Evolutionary conservation across 257 asterid genomes (phyloP).

Genomic region (Haberlea rhodopensis): DNA sequence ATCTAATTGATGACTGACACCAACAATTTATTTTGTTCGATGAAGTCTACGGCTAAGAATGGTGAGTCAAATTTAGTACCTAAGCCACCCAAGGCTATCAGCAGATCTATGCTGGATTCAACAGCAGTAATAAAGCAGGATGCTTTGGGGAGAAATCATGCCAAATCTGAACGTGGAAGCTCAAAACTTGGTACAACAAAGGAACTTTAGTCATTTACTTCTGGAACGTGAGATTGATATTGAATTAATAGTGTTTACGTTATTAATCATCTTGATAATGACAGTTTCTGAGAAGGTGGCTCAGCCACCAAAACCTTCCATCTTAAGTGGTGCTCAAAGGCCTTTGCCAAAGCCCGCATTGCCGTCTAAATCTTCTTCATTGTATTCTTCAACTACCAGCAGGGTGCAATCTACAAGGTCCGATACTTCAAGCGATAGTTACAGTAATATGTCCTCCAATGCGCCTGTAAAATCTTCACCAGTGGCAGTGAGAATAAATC

Average conservation of each 20-base stretch:
- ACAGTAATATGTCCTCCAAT: conserved; percentile 49
- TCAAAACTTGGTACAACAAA: conserved; percentile 42
- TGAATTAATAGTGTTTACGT: neutral
- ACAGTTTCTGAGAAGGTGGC: conserved; percentile 47
- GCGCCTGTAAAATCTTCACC: conserved; percentile 40
- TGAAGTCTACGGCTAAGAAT: conserved; percentile 41
- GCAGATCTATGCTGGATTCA: conserved; percentile 32
- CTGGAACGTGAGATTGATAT: conserved; percentile 8
- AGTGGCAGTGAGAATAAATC: conserved; percentile 51
- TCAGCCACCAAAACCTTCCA: conserved; percentile 53
- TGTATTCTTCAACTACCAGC: conserved; percentile 43
- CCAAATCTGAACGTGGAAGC: conserved; percentile 50
- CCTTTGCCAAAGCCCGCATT: conserved; percentile 56
- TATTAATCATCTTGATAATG: conserved; percentile 25
- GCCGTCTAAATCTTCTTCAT: conserved; percentile 42
- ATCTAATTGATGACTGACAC: conserved; percentile 22
- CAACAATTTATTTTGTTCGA: conserved; percentile 20
- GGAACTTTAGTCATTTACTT: conserved; percentile 11
- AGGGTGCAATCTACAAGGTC: conserved; percentile 50
- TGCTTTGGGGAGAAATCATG: conserved; percentile 44
- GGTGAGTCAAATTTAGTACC: conserved; percentile 37
- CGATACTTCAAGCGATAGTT: conserved; percentile 54
- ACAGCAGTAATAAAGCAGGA: conserved; percentile 51
- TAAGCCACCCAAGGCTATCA: conserved; percentile 49
- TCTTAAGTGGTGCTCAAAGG: conserved; percentile 44